A percentile compares a stretch with the other conserved stretches of the same genome.
phyloP scores from a whole-genome alignment of 345 rosid genomes.

The Hibiscus syriacus region DNA sequence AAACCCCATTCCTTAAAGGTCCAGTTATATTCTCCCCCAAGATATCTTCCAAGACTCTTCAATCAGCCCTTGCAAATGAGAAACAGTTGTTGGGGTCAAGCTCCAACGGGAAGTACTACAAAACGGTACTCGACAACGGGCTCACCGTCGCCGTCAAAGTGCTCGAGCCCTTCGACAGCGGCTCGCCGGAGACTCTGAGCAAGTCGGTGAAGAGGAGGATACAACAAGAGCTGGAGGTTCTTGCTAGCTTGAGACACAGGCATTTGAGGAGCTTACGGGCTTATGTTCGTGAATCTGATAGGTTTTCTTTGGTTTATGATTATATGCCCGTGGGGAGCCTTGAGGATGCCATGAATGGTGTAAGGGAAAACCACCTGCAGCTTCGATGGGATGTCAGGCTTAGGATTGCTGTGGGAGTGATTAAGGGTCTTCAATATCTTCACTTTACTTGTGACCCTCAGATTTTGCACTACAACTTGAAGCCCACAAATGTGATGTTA shows the following conservation, averaged over 20 bases:
- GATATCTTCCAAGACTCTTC: conserved; percentile 64
- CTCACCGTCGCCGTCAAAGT: conserved; percentile 64
- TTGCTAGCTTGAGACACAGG: conserved; percentile 70
- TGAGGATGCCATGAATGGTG: conserved; percentile 70
- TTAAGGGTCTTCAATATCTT: too few relatives aligned
- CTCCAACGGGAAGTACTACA: conserved; percentile 65
- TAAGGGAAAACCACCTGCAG: conserved; percentile 56
- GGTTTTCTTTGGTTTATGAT: conserved; percentile 77
- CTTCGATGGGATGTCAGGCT: conserved; percentile 81
- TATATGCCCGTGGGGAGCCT: conserved; percentile 72
- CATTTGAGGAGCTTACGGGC: conserved; percentile 86
- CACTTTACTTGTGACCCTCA: conserved; percentile 57
- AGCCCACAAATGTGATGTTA: conserved; percentile 85
- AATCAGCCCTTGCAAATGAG: conserved; percentile 55
- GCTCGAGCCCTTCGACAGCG: conserved; percentile 53
- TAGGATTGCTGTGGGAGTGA: conserved; percentile 76
- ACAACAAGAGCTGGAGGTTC: conserved; percentile 73
- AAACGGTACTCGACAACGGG: conserved; percentile 69
- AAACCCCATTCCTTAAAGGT: conserved; percentile 83
- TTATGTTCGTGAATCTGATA: conserved; percentile 64
- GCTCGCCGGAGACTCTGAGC: conserved; percentile 40
- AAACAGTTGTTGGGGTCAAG: conserved; percentile 70
- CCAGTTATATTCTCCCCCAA: conserved; percentile 84
- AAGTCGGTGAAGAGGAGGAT: conserved; percentile 62
- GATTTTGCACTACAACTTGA: conserved; percentile 72